Conservation (phyloP, 2,329 filamentous ascomycete genomes). For the Balansia obtecta region DNA sequence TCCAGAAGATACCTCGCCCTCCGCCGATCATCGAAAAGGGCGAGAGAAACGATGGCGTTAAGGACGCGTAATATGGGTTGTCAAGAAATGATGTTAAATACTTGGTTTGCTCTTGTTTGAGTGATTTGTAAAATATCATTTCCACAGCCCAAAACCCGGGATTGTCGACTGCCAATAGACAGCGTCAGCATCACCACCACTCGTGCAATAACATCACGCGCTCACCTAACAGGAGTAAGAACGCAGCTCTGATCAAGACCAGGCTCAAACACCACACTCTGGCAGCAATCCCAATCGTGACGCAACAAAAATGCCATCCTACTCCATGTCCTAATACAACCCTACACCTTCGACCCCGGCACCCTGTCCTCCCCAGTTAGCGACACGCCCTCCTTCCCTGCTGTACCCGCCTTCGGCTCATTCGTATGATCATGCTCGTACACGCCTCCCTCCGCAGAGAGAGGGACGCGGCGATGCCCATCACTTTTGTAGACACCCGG, state of each 20-base stretch:
- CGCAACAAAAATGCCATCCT: background rate
- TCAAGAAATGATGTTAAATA: no score
- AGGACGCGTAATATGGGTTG: constrained; percentile 1
- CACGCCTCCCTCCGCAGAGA: constrained; percentile 5
- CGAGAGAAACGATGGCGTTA: constrained; percentile 3
- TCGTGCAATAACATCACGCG: no score
- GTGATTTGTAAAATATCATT: no score
- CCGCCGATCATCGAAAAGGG: constrained; percentile 16
- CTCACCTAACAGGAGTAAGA: no score
- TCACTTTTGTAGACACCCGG: constrained; percentile 1
- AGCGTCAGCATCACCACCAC: no score
- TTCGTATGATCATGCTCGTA: constrained; percentile 3
- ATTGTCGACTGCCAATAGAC: no score
- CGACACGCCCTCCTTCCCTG: constrained; percentile 2
- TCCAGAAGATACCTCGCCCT: constrained; percentile 19
- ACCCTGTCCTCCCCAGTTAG: background rate
- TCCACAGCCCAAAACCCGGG: no score
- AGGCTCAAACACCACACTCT: no score
- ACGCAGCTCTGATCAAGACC: background rate
- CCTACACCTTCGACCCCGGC: background rate
- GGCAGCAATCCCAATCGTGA: no score
- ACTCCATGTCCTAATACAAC: background rate
- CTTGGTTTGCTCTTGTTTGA: background rate
- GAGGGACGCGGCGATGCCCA: background rate
- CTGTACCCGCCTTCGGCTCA: constrained; percentile 4